These are phyloP conservation scores for Mortierella sp. DNA, from an alignment of 371 early-diverging fungal species.

Conservation along the genomic window DNA sequence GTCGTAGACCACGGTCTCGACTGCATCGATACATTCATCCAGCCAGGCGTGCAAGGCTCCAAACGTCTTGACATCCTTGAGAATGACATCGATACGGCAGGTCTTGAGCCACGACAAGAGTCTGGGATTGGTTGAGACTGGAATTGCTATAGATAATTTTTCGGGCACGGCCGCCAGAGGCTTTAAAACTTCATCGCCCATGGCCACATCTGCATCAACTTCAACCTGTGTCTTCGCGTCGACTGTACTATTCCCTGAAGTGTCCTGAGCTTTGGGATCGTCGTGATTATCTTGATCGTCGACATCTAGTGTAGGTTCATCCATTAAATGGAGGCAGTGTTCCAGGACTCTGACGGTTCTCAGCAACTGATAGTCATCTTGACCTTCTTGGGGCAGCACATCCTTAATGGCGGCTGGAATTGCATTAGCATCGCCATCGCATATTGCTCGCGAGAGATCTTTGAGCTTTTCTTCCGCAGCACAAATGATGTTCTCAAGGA, in stretches of 20 bases:
- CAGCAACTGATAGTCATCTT: background rate
- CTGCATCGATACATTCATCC: constrained; percentile 20
- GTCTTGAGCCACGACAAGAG: constrained; percentile 39
- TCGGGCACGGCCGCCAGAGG: background rate
- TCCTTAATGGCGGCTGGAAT: constrained; percentile 21
- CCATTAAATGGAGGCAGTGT: constrained; percentile 36
- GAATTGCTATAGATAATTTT: constrained; percentile 8
- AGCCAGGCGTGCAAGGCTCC: constrained; percentile 52
- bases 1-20: constrained; percentile 37
- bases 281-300: constrained; percentile 10
- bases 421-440: constrained; percentile 28
- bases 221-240: background rate
- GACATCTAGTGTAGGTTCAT: constrained; percentile 7
- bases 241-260: background rate
- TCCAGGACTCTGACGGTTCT: constrained; percentile 21
- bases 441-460: constrained; percentile 30
- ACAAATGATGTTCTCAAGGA: constrained; percentile 19
- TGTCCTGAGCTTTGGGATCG: background rate
- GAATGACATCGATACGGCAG: constrained; percentile 31
- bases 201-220: constrained; percentile 3
- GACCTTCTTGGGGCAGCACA: background rate
- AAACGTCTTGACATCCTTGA: constrained; percentile 40
- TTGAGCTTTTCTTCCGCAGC: constrained; percentile 27
- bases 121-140: constrained; percentile 30
- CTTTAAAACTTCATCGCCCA: background rate